These are phyloP conservation scores for Suhomyces maxii DNA, from an alignment of 1,139 yeast species.

Conservation along the genomic window DNA sequence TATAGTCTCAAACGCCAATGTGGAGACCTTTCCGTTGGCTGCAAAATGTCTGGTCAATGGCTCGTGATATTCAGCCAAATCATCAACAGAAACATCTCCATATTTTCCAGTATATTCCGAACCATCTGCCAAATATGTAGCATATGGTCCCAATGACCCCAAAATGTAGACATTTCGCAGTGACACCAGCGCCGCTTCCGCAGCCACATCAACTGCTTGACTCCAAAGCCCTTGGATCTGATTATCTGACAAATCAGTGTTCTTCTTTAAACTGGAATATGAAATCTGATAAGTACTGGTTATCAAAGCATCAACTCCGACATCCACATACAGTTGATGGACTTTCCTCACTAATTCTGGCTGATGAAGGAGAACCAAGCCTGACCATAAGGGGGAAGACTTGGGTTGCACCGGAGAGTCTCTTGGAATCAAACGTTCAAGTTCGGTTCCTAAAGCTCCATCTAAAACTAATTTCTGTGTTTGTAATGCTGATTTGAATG, in stretches of 20 bases:
- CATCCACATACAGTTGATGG: conserved; percentile 52
- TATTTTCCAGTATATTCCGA: conserved; percentile 70
- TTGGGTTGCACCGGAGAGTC: conserved; percentile 18
- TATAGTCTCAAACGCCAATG: conserved; percentile 65
- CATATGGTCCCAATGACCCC: conserved; percentile 75
- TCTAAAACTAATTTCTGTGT: conserved; percentile 14
- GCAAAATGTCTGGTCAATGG: conserved; percentile 45
- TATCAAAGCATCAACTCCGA: conserved; percentile 52
- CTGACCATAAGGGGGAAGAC: conserved; percentile 60
- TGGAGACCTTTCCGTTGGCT: conserved; percentile 41
- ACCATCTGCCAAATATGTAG: conserved; percentile 64
- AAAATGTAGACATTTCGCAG: conserved; percentile 32
- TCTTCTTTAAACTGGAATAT: conserved; percentile 35
- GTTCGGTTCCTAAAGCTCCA: conserved; percentile 21
- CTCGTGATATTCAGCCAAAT: conserved; percentile 47
- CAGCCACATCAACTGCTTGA: conserved; percentile 31
- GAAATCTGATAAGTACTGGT: conserved; percentile 69
- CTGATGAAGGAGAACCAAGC: conserved; percentile 48
- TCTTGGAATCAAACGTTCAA: conserved; percentile 16
- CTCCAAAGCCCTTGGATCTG: conserved; percentile 32
- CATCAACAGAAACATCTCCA: conserved; percentile 26
- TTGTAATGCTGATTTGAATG: not conserved
- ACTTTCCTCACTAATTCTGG: conserved; percentile 50
- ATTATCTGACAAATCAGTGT: conserved; percentile 27
- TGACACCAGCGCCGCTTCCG: conserved; percentile 32